Percentiles rank a stretch among this genome's conserved stretches.
Evolutionary conservation across 306 rosid species (phyloP).

Genomic region (Quercus parvula): DNA sequence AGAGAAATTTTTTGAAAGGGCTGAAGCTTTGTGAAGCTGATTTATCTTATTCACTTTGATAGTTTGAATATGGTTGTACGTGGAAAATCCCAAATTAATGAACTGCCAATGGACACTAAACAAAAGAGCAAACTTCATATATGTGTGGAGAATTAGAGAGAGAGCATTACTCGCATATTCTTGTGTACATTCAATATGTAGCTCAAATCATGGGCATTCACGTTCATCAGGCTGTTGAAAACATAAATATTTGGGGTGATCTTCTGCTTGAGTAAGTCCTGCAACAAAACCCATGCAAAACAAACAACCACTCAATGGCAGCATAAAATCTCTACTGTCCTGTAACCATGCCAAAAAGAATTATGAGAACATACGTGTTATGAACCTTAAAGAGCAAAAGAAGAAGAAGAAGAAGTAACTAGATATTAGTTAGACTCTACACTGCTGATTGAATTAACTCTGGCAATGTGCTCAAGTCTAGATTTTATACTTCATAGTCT

Average conservation of each 20-base stretch:
- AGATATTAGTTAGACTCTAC: background rate
- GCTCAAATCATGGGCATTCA: constrained; percentile 74
- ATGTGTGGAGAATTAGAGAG: background rate
- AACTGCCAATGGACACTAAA: background rate
- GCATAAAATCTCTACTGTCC: background rate
- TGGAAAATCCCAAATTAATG: background rate
- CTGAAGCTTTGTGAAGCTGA: too few relatives aligned
- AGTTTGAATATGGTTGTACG: background rate
- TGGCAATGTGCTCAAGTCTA: background rate
- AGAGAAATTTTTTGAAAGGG: background rate
- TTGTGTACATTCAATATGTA: constrained; percentile 59
- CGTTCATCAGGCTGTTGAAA: constrained; percentile 96
- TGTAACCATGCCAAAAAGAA: background rate
- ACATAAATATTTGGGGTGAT: constrained; percentile 81
- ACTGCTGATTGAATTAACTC: background rate
- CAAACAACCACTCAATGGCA: constrained; percentile 10
- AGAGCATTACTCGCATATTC: constrained; percentile 62
- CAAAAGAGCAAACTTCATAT: constrained; percentile 8
- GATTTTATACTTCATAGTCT: background rate
- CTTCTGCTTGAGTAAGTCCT: constrained; percentile 81
- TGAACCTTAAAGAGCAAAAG: background rate
- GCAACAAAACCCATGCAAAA: constrained; percentile 30
- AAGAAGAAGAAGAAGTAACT: background rate
- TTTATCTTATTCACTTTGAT: background rate
- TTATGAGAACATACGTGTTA: background rate